A percentile compares a stretch with the other conserved stretches of the same genome.
Evolutionary conservation across 2,329 filamentous ascomycete genomes (phyloP).

Genomic region (Verticillium dahliae): DNA sequence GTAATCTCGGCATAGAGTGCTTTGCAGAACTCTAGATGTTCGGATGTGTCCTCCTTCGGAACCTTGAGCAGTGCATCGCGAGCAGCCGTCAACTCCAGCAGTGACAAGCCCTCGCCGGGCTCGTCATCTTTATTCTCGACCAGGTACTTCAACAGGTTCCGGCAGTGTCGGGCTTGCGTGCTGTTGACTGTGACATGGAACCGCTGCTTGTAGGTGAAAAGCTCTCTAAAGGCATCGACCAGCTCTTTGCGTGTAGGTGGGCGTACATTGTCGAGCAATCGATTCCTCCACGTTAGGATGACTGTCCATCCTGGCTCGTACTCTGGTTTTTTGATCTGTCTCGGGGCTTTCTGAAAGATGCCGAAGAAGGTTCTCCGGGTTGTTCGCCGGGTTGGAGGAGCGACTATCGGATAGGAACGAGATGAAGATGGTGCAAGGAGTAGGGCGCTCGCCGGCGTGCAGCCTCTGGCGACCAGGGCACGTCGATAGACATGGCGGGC

Average conservation of each 20-base stretch:
- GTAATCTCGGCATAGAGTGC: slow-evolving; percentile 30
- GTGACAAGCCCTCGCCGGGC: slow-evolving; percentile 23
- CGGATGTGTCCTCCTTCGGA: slow-evolving; percentile 33
- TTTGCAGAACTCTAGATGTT: slow-evolving; percentile 42
- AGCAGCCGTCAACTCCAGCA: slow-evolving; percentile 36
- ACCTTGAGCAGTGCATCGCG: slow-evolving; percentile 34
- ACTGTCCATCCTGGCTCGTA: slow-evolving; percentile 65
- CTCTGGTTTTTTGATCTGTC: slow-evolving; percentile 53
- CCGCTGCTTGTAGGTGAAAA: slow-evolving; percentile 52
- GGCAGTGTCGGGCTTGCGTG: slow-evolving; percentile 54
- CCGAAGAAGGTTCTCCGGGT: slow-evolving; percentile 49
- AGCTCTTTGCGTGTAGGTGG: slow-evolving; percentile 59
- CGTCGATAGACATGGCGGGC: slow-evolving; percentile 36
- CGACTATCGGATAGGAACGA: slow-evolving; percentile 16
- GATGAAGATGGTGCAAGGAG: slow-evolving; percentile 19
- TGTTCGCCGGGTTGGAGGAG: slow-evolving; percentile 13
- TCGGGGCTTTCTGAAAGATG: slow-evolving; percentile 53
- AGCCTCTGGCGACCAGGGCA: slow-evolving; percentile 25
- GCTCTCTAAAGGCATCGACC: slow-evolving; percentile 54
- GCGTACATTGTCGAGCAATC: slow-evolving; percentile 56
- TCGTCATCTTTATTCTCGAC: slow-evolving; percentile 25
- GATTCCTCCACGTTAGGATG: slow-evolving; percentile 62
- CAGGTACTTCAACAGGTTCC: slow-evolving; percentile 57
- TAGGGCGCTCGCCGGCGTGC: slow-evolving; percentile 25
- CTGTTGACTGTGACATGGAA: slow-evolving; percentile 49